phyloP scores from a whole-genome alignment of 2,329 filamentous ascomycete species.

The Sordariomycetes sp. region DNA sequence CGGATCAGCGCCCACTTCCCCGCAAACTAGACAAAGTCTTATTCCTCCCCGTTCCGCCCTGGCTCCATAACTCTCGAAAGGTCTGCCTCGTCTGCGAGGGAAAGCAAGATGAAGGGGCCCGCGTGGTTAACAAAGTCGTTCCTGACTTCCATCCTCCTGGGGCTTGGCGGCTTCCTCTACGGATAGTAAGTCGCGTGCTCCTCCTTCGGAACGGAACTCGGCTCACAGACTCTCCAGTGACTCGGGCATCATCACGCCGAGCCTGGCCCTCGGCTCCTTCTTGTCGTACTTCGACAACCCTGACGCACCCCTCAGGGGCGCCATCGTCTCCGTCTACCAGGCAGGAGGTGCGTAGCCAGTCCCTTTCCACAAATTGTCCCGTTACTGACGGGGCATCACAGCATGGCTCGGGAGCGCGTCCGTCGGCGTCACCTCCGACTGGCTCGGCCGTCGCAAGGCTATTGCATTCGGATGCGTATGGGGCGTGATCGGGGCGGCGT shows the following conservation, averaged over 20 bases:
- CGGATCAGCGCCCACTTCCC: background rate
- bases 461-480: slow-evolving; percentile 25
- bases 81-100: background rate
- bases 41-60: background rate
- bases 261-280: slow-evolving; percentile 20
- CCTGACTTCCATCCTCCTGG: slow-evolving; percentile 22
- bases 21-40: background rate
- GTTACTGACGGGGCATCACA: slow-evolving; percentile 6
- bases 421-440: slow-evolving; percentile 22
- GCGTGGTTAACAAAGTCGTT: slow-evolving; percentile 23
- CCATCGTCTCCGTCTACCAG: slow-evolving; percentile 25
- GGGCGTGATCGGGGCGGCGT: slow-evolving; percentile 21
- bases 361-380: background rate
- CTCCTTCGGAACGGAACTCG: background rate
- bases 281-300: slow-evolving; percentile 20
- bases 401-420: slow-evolving; percentile 25
- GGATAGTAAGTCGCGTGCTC: slow-evolving; percentile 16
- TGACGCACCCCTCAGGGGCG: slow-evolving; percentile 18
- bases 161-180: slow-evolving; percentile 25
- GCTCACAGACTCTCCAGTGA: slow-evolving; percentile 13
- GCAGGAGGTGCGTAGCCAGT: slow-evolving; percentile 16
- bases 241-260: slow-evolving; percentile 26
- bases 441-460: slow-evolving; percentile 20
- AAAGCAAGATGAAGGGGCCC: slow-evolving; percentile 11
- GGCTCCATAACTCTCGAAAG: background rate